These are phyloP conservation scores for Nemania sp. DNA, from an alignment of 2,329 filamentous ascomycete species.

Conservation along the genomic window DNA sequence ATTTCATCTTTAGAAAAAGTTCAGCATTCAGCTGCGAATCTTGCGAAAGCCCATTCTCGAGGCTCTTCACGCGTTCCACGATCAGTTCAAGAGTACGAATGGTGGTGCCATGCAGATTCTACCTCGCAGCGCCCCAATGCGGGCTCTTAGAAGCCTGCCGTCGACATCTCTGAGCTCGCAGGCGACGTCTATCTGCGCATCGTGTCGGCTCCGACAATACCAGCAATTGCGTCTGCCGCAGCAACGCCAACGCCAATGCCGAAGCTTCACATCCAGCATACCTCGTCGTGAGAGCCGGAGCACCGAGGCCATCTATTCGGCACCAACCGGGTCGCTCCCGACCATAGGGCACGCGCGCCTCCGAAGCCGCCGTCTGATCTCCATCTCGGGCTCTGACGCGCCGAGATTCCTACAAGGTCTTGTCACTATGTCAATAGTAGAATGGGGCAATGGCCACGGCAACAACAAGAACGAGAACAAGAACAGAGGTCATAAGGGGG, in stretches of 20 bases:
- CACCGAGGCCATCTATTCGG: conserved; percentile 25
- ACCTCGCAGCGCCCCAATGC: conserved; percentile 20
- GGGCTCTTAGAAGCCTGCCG: conserved; percentile 13
- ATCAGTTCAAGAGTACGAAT: too few relatives aligned
- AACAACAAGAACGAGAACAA: background rate
- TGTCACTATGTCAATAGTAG: conserved; percentile 70
- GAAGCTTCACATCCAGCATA: conserved; percentile 25
- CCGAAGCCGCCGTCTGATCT: conserved; percentile 76
- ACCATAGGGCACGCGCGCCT: conserved; percentile 60
- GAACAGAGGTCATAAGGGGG: background rate
- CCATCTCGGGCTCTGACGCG: conserved; percentile 76
- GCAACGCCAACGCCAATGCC: conserved; percentile 17
- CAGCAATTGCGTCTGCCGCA: conserved; percentile 1
- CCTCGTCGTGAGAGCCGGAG: background rate
- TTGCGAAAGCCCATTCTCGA: too few relatives aligned
- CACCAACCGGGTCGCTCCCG: conserved; percentile 41
- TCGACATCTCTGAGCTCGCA: conserved; percentile 9
- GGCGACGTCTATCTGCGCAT: conserved; percentile 37
- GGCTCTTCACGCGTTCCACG: too few relatives aligned
- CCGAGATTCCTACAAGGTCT: conserved; percentile 86
- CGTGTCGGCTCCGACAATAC: conserved; percentile 26
- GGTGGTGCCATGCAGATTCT: conserved; percentile 16
- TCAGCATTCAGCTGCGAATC: too few relatives aligned
- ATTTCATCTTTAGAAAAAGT: too few relatives aligned
- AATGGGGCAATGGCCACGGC: background rate